A percentile compares a stretch with the other conserved stretches of the same genome.
These are phyloP conservation scores for Penicillium lividum DNA, from an alignment of 495 filamentous ascomycete genomes.

Conservation along the genomic window DNA sequence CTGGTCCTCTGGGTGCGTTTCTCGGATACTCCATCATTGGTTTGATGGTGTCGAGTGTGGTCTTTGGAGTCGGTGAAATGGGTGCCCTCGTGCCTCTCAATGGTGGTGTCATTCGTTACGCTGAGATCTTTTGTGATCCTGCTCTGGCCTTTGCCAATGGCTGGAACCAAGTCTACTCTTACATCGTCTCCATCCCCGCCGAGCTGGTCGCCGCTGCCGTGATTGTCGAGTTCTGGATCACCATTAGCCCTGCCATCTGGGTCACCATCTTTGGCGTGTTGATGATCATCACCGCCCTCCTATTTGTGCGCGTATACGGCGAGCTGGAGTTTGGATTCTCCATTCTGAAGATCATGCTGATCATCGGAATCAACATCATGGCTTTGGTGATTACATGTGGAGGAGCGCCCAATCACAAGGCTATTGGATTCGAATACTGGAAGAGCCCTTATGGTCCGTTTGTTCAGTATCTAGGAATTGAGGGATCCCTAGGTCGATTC, in stretches of 20 bases:
- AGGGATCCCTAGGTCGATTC: constrained; percentile 22
- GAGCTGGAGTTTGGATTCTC: constrained; percentile 50
- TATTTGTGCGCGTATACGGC: constrained; percentile 47
- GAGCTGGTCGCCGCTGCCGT: constrained; percentile 48
- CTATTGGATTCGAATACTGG: constrained; percentile 28
- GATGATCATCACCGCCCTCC: constrained; percentile 45
- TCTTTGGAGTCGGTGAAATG: constrained; percentile 31
- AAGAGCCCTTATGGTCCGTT: constrained; percentile 25
- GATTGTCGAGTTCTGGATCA: constrained; percentile 51
- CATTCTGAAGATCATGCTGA: constrained; percentile 45
- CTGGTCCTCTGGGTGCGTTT: constrained; percentile 57
- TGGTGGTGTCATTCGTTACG: constrained; percentile 31
- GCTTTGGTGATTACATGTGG: constrained; percentile 35
- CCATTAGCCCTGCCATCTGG: constrained; percentile 40
- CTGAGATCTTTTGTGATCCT: constrained; percentile 33
- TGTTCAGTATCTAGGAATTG: constrained; percentile 22
- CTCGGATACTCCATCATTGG: constrained; percentile 31
- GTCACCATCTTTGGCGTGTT: constrained; percentile 46
- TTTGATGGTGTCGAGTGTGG: constrained; percentile 20
- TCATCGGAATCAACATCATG: constrained; percentile 51
- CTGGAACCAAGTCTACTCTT: constrained; percentile 34
- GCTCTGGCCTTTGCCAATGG: constrained; percentile 35
- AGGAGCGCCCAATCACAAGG: constrained; percentile 21
- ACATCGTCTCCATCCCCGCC: constrained; percentile 39
- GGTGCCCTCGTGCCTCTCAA: constrained; percentile 32